Base-by-base conservation (phyloP, 768 basidiomycete genomes). In the Cystofilobasidium capitatum region DNA sequence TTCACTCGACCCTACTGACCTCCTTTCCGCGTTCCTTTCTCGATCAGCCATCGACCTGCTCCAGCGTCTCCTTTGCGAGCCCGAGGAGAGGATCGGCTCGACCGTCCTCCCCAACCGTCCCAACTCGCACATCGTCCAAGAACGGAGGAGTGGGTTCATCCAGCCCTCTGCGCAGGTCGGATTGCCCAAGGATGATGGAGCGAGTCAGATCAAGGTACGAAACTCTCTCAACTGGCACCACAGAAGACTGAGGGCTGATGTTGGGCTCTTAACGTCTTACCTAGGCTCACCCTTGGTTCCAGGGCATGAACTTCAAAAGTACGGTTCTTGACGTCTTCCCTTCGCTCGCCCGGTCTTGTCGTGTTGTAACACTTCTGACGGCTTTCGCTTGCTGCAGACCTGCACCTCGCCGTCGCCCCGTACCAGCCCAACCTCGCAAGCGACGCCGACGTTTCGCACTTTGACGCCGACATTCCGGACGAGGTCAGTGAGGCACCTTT, bases 381-480 rank as follows among this genome's bases (percentile, higher is more conserved):
- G 2, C 33, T 7, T 29, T 29, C 66, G 2, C 36, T 64, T n/a
- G 47, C 26, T 26, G n/a, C 29, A 37, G 45, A 87, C 73, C 86
- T 97, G 42, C 91, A 92, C 76, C 82, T 82, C 60, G 86, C 86
- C 74, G 81, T 83, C 63, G 88, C 93, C 14, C 93, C 93, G 20
- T 98, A 93, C 81, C 85, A 83, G 69, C 96, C 94, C 36, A 86
- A 91, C 70, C 83, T 99, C 67, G 79, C 75, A 36, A 55, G 29
- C 36, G 16, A 17, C 22, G 14, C 31, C 26, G 49, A 55, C 62
- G 44, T 37, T 12, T 54, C 31, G 69, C 93, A 99, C 77, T 97
- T 99, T 71, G 93, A 98, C 77, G 85, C 87, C 62, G 91, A 94
- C 77, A 97, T 96, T 73, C 89, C 89, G 26, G 80, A 88, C 42